These are phyloP conservation scores for Aspergillus intermedius DNA, from an alignment of 2,329 filamentous ascomycete genomes.

Conservation along the genomic window DNA sequence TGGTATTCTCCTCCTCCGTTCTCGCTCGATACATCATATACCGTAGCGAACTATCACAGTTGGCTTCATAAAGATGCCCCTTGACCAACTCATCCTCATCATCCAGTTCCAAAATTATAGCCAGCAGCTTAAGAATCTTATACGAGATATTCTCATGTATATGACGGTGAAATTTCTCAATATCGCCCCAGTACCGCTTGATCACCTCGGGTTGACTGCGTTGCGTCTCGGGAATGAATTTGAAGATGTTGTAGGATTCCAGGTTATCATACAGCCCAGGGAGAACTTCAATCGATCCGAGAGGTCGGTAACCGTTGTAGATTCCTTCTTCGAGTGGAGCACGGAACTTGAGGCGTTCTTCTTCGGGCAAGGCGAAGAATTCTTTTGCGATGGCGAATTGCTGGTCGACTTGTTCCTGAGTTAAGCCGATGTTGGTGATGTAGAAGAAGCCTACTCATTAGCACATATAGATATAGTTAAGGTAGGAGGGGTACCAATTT, in stretches of 20 bases:
- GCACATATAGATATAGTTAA: background rate
- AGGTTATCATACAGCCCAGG: constrained; percentile 23
- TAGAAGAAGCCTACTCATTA: constrained; percentile 51
- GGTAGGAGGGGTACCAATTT: constrained; percentile 6
- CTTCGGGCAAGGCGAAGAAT: constrained; percentile 48
- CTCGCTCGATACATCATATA: constrained; percentile 55
- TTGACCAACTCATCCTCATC: constrained; percentile 51
- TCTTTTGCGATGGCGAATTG: constrained; percentile 55
- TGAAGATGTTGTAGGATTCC: constrained; percentile 27
- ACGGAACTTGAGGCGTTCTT: constrained; percentile 53
- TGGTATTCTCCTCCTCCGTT: constrained; percentile 42
- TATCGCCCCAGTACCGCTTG: constrained; percentile 45
- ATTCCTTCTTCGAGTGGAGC: constrained; percentile 45
- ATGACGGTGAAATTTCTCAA: constrained; percentile 49
- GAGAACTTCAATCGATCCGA: constrained; percentile 24
- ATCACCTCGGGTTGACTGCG: constrained; percentile 35
- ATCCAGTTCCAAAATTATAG: constrained; percentile 51
- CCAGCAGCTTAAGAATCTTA: constrained; percentile 51
- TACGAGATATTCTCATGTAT: constrained; percentile 52
- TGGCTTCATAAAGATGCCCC: constrained; percentile 51
- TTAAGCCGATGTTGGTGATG: constrained; percentile 53
- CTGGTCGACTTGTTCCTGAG: constrained; percentile 50
- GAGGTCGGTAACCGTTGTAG: constrained; percentile 51
- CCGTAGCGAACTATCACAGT: constrained; percentile 53
- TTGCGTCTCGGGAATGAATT: background rate